Evolutionary conservation across 768 basidiomycete species (phyloP), one percentile per base, ranked within the genome.

Genomic region (Boletus rufocinnamomeus): DNA sequence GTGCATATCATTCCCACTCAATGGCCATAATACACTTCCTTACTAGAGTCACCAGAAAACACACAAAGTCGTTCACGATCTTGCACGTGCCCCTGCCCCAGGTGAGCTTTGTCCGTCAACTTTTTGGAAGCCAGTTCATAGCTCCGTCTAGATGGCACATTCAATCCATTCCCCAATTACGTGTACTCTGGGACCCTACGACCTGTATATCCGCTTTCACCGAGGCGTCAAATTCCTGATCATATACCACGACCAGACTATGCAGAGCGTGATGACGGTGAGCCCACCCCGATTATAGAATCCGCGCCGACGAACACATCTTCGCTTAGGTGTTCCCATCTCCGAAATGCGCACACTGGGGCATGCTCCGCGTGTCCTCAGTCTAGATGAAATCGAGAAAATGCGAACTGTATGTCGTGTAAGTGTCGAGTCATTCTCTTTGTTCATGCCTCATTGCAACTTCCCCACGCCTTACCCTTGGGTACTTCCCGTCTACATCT

Each of bases 221-320:
- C 86, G 6, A 87, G 78, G 63, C 85, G 95, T 32, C 70, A 68
- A 6, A 85, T 98, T 4, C 97, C 95, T 10, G 83, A 80, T 28
- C 87, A 93, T 68, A 97, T 99, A 64, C 82, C 81, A 11, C 79
- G 85, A 56, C 97, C 97, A 4, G 97, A 98, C 67, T 97, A 98
- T 76, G 91, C 89, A 21, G 59, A 63, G 19, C 65, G 69, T 27
- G 79, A 84, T 61, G 77, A 85, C 63, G 83, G 89, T 91, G 71
- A 78, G 80, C 64, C 75, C 8, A 21, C 5, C 44, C 17, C 7
- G 11, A 34, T 40, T 5, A 2, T 48, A 10, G 6, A 50, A 32
- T 32, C 30, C n/a, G 17, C 11, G 4, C 11, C 30, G 35, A 56
- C 30, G 10, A 52, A 51, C 40, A 45, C 45, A 30, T 56, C 50